phyloP scores from a whole-genome alignment of 2,329 filamentous ascomycete species.

The Aspergillus chevalieri region DNA sequence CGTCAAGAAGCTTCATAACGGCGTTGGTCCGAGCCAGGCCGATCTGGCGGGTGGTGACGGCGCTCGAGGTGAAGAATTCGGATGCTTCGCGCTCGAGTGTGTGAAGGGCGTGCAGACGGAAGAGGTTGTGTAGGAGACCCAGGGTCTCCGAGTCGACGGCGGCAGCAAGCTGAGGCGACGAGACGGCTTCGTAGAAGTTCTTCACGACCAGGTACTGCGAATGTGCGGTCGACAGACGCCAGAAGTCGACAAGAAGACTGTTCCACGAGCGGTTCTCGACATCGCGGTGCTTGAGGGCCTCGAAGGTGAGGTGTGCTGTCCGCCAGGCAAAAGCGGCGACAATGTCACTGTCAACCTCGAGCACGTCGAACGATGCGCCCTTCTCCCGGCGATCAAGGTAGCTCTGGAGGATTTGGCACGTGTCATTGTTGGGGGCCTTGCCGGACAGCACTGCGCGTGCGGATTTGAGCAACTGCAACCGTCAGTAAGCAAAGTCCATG shows the following conservation, averaged over 20 bases:
- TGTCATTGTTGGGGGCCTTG: constrained; percentile 61
- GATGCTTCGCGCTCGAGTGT: constrained; percentile 63
- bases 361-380: constrained; percentile 67
- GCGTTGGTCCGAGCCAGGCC: constrained; percentile 60
- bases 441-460: constrained; percentile 63
- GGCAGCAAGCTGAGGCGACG: constrained; percentile 46
- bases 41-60: constrained; percentile 67
- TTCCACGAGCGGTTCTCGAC: constrained; percentile 73
- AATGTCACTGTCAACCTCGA: constrained; percentile 63
- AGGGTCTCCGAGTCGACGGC: constrained; percentile 55
- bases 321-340: constrained; percentile 72
- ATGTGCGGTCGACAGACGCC: constrained; percentile 67
- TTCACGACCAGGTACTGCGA: constrained; percentile 73
- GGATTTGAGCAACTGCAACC: constrained; percentile 59
- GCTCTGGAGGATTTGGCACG: constrained; percentile 57
- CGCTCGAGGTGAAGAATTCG: constrained; percentile 66
- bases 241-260: constrained; percentile 70
- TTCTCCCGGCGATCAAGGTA: constrained; percentile 63
- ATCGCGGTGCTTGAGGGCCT: constrained; percentile 67
- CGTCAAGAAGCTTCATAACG: constrained; percentile 63
- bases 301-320: constrained; percentile 66
- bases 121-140: constrained; percentile 58
- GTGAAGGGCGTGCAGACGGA: constrained; percentile 59
- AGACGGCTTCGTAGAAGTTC: constrained; percentile 68
- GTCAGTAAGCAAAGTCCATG: constrained; percentile 3